Evolutionary conservation across 2,329 filamentous ascomycete species (phyloP), one percentile per base, ranked within the genome.

Genomic region (Alternaria panax): DNA sequence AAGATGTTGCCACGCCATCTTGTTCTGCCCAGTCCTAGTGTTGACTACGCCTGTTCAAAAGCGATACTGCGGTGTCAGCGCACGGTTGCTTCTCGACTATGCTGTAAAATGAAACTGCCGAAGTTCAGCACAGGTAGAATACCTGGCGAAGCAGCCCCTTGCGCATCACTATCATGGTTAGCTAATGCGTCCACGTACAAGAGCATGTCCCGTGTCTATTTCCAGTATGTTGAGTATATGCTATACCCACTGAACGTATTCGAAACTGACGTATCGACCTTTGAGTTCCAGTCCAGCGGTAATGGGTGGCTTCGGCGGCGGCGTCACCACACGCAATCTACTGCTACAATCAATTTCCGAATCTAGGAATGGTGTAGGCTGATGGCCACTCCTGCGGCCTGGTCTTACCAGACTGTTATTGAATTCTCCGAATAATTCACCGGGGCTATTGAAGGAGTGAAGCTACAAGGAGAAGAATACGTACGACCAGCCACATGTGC

Each of bases 71-170:
- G 16, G 45, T 30, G 38, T 41, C 28, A 48, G 45, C 45, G 45
- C 45, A 48, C 45, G 45, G 45, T 24, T 48, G 45, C 14, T 34
- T 22, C 30, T 20, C 28, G 16, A 16, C 16, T 41, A 41, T 18
- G 40, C 30, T 40, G 25, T 50, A 54, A 54, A 56, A 40, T 32
- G 53, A 48, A 55, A 36, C 38, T 59, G 41, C 41, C 45, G 38
- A 46, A 51, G 46, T 52, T 51, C n/a, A 38, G 36, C 51, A 43
- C 41, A 50, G 56, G 53, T 56, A 42, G 41, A 45, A 47, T 46
- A 58, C 45, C 51, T 46, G 25, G 46, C 38, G 47, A 25, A 50
- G 25, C 28, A 32, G 27, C 51, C 41, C 54, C 59, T 64, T 62
- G 64, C 60, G 48, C 53, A 52, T 57, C 38, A 47, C 24, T 46